These are phyloP conservation scores for Jaminaea rosea DNA, from an alignment of 1,284 basidiomycete genomes.

Conservation along the genomic window DNA sequence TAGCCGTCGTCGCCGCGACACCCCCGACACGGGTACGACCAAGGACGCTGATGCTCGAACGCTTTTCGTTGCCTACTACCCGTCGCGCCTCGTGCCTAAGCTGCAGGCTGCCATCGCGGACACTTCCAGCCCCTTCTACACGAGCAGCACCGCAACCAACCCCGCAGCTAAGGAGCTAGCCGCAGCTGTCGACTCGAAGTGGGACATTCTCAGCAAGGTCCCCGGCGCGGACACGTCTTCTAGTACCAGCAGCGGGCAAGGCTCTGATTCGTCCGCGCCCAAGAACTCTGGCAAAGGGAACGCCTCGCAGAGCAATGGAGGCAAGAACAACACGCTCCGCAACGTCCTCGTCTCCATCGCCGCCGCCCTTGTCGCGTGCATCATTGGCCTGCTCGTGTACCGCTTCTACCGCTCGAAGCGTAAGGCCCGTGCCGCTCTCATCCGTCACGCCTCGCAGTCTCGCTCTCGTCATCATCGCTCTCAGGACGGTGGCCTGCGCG, in stretches of 20 bases:
- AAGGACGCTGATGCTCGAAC: slow-evolving; percentile 10
- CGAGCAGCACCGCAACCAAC: slow-evolving; percentile 9
- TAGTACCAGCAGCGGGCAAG: no score
- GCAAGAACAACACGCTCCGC: slow-evolving; percentile 11
- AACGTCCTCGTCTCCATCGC: slow-evolving; percentile 35
- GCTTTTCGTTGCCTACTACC: slow-evolving; percentile 39
- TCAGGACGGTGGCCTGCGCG: slow-evolving; percentile 19
- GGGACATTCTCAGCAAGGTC: slow-evolving; percentile 22
- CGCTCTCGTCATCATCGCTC: background rate
- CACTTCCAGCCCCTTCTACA: slow-evolving; percentile 30
- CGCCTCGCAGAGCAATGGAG: slow-evolving; percentile 5
- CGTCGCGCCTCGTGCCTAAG: slow-evolving; percentile 11
- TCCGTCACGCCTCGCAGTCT: background rate
- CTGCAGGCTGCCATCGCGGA: slow-evolving; percentile 21
- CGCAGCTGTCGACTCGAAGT: slow-evolving; percentile 30
- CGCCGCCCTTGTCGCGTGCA: slow-evolving; percentile 19
- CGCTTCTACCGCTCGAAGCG: slow-evolving; percentile 14
- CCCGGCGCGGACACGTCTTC: slow-evolving; percentile 6
- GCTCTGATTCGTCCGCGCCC: background rate
- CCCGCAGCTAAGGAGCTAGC: slow-evolving; percentile 29
- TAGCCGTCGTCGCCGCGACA: background rate
- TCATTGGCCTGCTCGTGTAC: slow-evolving; percentile 18
- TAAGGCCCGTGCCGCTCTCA: slow-evolving; percentile 4
- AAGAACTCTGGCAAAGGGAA: slow-evolving; percentile 5
- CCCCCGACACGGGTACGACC: background rate